Evolutionary conservation across 1,284 basidiomycete genomes (phyloP), one percentile per base, ranked within the genome.

Genomic region (Cystobasidium pallidum): DNA sequence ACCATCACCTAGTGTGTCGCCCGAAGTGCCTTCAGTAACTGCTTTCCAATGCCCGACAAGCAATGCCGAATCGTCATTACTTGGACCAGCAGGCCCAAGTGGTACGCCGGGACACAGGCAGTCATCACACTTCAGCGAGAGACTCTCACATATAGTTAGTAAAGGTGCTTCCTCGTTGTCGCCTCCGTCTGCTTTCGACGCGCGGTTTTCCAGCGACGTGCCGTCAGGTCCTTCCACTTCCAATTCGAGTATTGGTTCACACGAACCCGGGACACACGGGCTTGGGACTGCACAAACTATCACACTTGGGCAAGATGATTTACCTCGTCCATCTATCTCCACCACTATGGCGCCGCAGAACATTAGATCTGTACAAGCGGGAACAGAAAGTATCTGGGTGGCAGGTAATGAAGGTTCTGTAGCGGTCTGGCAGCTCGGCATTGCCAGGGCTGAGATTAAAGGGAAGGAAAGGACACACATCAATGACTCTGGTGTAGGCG

Each of bases 401-500:
- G 74, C 61, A 15, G 65, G 52, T 3, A 75, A 59, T 32, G 75
- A 75, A 34, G 75, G 75, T 0, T 30, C 41, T 4, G 52, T 77
- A 26, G 66, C 68, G 39, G 32, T 73, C 8, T 77, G 76, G 66
- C 59, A 74, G 34, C 61, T 76, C 32, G 59, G 61, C n/a, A 54
- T 72, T 8, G 36, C 30, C 34, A 28, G 49, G 32, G 52, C 43
- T 19, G 54, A 19, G 17, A 49, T 24, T 13, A 52, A 63, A 24
- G 66, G 34, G 36, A 64, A 74, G 47, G n/a, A 36, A 21, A 28
- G 55, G 24, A 17, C 51, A n/a, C 15, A 11, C n/a, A n/a, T n/a
- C 2, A 67, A 62, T 21, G 28, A 41, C 17, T 13, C 41, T 21
- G 36, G 19, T 28, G 34, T 64, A 47, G 28, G 11, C 24, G 41